Conservation (phyloP, 73 alveolate genomes). For the Halteria grandinella region DNA sequence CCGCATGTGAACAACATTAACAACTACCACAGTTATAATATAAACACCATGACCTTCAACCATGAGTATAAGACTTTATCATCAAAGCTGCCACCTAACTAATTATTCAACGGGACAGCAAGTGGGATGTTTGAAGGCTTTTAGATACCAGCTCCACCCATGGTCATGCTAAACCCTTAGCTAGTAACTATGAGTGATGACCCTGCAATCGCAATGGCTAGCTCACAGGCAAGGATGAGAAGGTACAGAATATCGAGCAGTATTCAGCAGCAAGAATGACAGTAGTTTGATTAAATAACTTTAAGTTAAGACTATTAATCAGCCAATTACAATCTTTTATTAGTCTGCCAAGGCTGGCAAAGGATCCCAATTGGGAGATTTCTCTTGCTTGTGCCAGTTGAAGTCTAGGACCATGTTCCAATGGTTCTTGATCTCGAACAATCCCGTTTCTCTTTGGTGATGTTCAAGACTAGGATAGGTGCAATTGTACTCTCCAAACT, state of each 20-base stretch:
- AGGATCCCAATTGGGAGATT: slow-evolving; percentile 90
- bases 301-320: not conserved
- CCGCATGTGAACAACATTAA: slow-evolving; percentile 31
- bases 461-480: slow-evolving; percentile 56
- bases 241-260: slow-evolving; percentile 18
- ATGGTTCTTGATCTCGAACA: slow-evolving; percentile 69
- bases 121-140: not conserved
- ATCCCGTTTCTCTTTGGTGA: slow-evolving; percentile 65
- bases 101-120: not conserved
- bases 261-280: not conserved
- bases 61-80: slow-evolving; percentile 18
- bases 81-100: not conserved
- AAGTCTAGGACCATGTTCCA: slow-evolving; percentile 89
- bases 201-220: slow-evolving; percentile 21
- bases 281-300: not conserved
- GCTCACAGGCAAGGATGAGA: slow-evolving; percentile 45
- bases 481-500: slow-evolving; percentile 73
- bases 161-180: not conserved
- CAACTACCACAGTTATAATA: slow-evolving; percentile 26
- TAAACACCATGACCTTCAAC: slow-evolving; percentile 23
- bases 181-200: slow-evolving; percentile 35
- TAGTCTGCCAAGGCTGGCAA: too few species aligned
- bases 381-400: slow-evolving; percentile 89
- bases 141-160: slow-evolving; percentile 8
- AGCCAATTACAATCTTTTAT: not conserved